Conservation (phyloP, 1,284 basidiomycete genomes). For the Apiotrichum sp. region DNA sequence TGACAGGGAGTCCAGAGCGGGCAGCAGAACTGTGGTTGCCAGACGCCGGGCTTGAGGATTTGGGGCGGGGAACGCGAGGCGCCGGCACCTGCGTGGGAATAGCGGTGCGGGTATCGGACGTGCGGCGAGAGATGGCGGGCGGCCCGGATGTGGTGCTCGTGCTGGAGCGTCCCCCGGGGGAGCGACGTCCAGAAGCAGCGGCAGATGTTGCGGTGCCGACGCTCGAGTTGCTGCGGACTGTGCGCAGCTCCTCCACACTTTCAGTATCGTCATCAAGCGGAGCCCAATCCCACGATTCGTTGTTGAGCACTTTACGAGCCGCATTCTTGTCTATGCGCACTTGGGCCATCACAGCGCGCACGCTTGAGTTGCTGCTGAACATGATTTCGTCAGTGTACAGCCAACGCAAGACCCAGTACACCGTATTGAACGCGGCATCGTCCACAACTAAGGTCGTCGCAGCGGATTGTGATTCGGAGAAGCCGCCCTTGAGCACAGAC, state of each 20-base stretch:
- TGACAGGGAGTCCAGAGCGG: background rate
- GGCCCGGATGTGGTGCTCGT: background rate
- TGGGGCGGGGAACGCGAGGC: background rate
- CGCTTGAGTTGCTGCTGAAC: conserved; percentile 52
- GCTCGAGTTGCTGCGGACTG: conserved; percentile 24
- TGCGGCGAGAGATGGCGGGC: background rate
- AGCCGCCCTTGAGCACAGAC: conserved; percentile 68
- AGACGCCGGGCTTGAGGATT: background rate
- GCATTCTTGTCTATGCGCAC: conserved; percentile 18
- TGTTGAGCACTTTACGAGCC: conserved; percentile 7
- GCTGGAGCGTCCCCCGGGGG: background rate
- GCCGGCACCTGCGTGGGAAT: background rate
- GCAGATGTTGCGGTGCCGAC: conserved; percentile 13
- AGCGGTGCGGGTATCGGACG: background rate
- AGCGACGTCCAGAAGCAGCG: conserved; percentile 1
- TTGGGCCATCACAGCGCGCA: conserved; percentile 25
- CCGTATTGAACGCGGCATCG: conserved; percentile 72
- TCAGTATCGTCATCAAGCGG: conserved; percentile 7
- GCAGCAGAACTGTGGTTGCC: background rate
- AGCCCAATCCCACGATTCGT: conserved; percentile 15
- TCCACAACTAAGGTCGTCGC: conserved; percentile 60
- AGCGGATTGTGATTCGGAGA: conserved; percentile 51
- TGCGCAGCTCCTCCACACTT: conserved; percentile 5
- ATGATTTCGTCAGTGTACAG: conserved; percentile 62
- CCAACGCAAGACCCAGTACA: conserved; percentile 65